phyloP scores from a whole-genome alignment of 768 basidiomycete genomes.

The Agrocybe chaxingu region DNA sequence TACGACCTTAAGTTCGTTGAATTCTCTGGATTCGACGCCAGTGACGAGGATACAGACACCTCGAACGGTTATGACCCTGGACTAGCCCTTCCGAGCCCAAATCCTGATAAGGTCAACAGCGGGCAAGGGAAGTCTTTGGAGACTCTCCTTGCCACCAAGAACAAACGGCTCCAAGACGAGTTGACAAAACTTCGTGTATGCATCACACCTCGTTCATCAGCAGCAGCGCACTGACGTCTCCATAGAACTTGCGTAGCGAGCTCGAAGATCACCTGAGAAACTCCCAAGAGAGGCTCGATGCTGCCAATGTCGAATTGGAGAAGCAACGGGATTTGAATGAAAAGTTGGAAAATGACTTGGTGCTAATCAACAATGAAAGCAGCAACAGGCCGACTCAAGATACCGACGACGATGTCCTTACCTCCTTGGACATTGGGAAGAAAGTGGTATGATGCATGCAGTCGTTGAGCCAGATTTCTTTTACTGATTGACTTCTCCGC shows the following conservation, averaged over 20 bases:
- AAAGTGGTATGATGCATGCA: conserved; percentile 36
- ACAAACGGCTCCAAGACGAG: conserved; percentile 89
- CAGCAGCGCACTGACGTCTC: not conserved
- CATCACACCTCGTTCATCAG: too few relatives aligned
- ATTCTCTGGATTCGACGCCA: conserved; percentile 80
- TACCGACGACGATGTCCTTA: conserved; percentile 54
- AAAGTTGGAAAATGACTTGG: conserved; percentile 86
- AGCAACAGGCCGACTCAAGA: conserved; percentile 26
- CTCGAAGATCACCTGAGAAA: conserved; percentile 66
- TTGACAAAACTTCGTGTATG: conserved; percentile 85
- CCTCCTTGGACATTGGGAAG: conserved; percentile 70
- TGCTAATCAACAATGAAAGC: conserved; percentile 71
- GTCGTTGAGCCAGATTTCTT: not conserved
- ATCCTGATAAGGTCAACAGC: conserved; percentile 77
- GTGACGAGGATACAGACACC: conserved; percentile 58
- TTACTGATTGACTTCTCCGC: not conserved
- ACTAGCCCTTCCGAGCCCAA: conserved; percentile 81
- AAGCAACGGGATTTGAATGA: conserved; percentile 83
- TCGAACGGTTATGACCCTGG: conserved; percentile 43
- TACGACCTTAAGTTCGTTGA: conserved; percentile 75
- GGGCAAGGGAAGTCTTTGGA: conserved; percentile 84
- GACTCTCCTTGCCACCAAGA: conserved; percentile 87
- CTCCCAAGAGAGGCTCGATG: conserved; percentile 54
- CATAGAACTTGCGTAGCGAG: conserved; percentile 78
- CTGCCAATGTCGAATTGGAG: conserved; percentile 62